Evolutionary conservation across 2,329 filamentous ascomycete genomes (phyloP), one percentile per base, ranked within the genome.

Genomic region (Fusarium continuum): DNA sequence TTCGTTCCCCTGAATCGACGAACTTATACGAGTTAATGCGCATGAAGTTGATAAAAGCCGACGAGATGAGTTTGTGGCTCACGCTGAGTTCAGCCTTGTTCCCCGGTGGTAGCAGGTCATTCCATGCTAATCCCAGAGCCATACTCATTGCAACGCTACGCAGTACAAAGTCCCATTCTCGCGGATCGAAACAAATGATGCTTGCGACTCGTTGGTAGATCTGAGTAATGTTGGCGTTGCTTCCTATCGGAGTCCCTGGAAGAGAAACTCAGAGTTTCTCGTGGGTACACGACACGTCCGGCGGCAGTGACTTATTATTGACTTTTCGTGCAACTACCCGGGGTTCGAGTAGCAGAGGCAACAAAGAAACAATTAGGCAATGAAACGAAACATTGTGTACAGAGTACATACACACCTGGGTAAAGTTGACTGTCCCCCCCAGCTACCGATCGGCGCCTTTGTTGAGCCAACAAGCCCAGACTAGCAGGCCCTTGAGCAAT

Each of bases 311-410:
- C 39, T 47, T 46, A 35, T n/a, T n/a, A n/a, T n/a, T n/a, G n/a
- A 28, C 34, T 36, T 49, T 49, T 53, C n/a, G 46, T 41, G 35
- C 40, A 35, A 45, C 40, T 48, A 55, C 38, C 53, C 41, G 39
- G 56, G 52, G 53, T 48, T 45, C 23, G 17, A 43, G 20, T 29
- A 51, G 22, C 46, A 39, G 47, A 54, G 48, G 53, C 60, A 60
- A 57, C 59, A 64, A n/a, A 55, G 62, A 70, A 71, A 68, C 64
- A 56, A 64, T 53, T 51, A 65, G 70, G 64, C 62, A 65, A 57
- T 57, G 63, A 70, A 71, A 71, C 69, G 67, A 71, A 71, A 71
- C 68, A 67, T 55, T 67, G 41, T 43, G 40, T 29, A 32, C 52
- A 48, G n/a, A n/a, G n/a, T n/a, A n/a, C n/a, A n/a, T n/a, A n/a